Evolutionary conservation across 192 early-diverging fungal species (phyloP).

Genomic region (Gonapodya prolifera): DNA sequence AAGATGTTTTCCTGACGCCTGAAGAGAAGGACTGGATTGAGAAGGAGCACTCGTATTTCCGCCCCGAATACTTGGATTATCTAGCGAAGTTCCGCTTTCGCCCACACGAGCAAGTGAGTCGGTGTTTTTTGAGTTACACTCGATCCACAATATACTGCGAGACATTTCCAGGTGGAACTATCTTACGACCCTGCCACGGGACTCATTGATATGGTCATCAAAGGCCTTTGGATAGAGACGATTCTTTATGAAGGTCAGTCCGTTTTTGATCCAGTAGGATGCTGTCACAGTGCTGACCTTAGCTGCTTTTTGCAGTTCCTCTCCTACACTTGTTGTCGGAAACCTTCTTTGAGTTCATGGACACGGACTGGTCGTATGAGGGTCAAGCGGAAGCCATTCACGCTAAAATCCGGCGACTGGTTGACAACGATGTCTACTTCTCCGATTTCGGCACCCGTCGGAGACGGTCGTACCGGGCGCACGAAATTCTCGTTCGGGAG

Average conservation of each 20-base stretch:
- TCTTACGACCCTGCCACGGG: neutral
- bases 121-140: too few relatives aligned
- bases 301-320: too few relatives aligned
- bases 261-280: too few relatives aligned
- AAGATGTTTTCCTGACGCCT: constrained; percentile 21
- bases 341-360: constrained; percentile 51
- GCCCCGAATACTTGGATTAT: constrained; percentile 40
- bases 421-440: constrained; percentile 47
- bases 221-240: constrained; percentile 50
- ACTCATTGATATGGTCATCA: constrained; percentile 30
- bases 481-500: constrained; percentile 43
- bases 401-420: constrained; percentile 33
- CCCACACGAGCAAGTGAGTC: constrained; percentile 28
- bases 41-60: constrained; percentile 35
- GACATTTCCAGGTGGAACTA: neutral
- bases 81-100: constrained; percentile 42
- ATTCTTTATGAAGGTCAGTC: constrained; percentile 52
- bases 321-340: constrained; percentile 57
- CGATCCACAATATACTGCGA: too few relatives aligned
- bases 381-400: constrained; percentile 40
- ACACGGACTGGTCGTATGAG: constrained; percentile 51
- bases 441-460: constrained; percentile 69
- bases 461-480: constrained; percentile 50
- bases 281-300: too few relatives aligned
- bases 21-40: constrained; percentile 26